Conservation (phyloP, 2,329 filamentous ascomycete species). For the Ilyonectria sp. region DNA sequence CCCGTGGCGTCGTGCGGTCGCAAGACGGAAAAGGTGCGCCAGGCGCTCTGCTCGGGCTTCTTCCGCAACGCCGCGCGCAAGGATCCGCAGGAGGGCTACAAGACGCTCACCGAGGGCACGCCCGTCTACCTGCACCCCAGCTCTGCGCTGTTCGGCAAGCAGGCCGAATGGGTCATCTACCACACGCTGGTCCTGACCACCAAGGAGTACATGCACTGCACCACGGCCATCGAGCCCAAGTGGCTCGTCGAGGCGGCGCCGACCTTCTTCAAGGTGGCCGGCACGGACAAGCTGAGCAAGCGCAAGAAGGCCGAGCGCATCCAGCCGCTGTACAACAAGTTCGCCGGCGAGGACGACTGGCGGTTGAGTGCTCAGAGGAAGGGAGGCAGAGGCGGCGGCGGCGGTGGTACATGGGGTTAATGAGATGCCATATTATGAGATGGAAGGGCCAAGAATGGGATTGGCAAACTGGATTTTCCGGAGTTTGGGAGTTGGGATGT, state of each 20-base stretch:
- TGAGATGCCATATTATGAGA: not conserved
- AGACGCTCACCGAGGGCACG: slow-evolving; percentile 95
- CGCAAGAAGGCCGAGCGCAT: slow-evolving; percentile 95
- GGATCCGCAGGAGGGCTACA: slow-evolving; percentile 96
- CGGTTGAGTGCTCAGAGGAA: slow-evolving; percentile 89
- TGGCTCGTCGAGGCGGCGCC: slow-evolving; percentile 96
- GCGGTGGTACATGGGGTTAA: slow-evolving; percentile 93
- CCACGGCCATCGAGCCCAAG: slow-evolving; percentile 93
- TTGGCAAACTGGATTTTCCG: not conserved
- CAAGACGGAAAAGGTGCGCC: slow-evolving; percentile 88
- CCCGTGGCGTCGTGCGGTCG: slow-evolving; percentile 87
- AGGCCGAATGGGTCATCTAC: slow-evolving; percentile 96
- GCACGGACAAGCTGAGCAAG: slow-evolving; percentile 89
- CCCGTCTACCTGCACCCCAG: slow-evolving; percentile 95
- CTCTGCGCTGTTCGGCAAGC: slow-evolving; percentile 94
- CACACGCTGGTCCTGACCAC: slow-evolving; percentile 92
- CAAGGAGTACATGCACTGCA: slow-evolving; percentile 98
- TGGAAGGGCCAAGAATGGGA: not conserved
- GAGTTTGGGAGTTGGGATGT: slow-evolving; percentile 1
- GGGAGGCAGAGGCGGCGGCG: slow-evolving; percentile 86
- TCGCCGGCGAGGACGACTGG: slow-evolving; percentile 95
- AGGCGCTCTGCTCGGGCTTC: slow-evolving; percentile 92
- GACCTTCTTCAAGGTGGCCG: slow-evolving; percentile 98
- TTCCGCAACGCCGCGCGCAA: slow-evolving; percentile 97
- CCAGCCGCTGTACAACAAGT: slow-evolving; percentile 94